These are phyloP conservation scores for Yamadazyma sp. DNA, from an alignment of 1,139 yeast genomes.

Conservation along the genomic window DNA sequence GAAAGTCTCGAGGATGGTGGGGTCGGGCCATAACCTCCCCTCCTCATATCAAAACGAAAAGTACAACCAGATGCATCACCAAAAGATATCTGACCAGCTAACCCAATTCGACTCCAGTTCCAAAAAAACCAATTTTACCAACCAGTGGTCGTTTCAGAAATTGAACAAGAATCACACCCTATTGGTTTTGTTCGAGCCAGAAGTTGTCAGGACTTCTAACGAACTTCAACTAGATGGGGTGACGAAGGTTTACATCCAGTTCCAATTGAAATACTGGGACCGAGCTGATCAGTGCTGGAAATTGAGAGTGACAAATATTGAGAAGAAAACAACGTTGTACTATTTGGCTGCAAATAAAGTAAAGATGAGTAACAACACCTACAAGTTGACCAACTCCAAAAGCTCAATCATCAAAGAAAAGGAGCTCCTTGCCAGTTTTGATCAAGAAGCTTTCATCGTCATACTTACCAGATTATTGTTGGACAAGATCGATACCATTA, in stretches of 20 bases:
- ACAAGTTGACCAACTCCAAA: conserved; percentile 17
- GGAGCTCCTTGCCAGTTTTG: conserved; percentile 29
- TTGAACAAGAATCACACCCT: conserved; percentile 23
- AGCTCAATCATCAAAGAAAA: conserved; percentile 27
- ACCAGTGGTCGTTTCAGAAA: conserved; percentile 33
- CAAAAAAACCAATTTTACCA: conserved; percentile 33
- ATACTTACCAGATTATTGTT: conserved; percentile 33
- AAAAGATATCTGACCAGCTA: conserved; percentile 36
- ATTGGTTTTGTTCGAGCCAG: conserved; percentile 34
- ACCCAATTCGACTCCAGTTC: conserved; percentile 32
- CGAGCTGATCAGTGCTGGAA: conserved; percentile 19
- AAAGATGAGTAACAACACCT: conserved; percentile 17
- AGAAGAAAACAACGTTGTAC: conserved; percentile 31
- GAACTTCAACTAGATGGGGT: conserved; percentile 19
- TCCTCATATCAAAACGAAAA: conserved; percentile 31
- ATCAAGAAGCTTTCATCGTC: conserved; percentile 31
- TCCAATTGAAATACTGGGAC: conserved; percentile 32
- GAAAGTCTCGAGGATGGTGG: conserved; percentile 30
- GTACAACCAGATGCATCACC: conserved; percentile 22
- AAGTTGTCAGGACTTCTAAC: conserved; percentile 25
- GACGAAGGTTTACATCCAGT: conserved; percentile 30
- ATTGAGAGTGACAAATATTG: conserved; percentile 29
- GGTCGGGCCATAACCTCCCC: conserved; percentile 33
- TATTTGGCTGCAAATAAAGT: conserved; percentile 17
- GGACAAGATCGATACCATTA: conserved; percentile 32